phyloP scores from a whole-genome alignment of 768 basidiomycete species.

The Russula earlei region DNA sequence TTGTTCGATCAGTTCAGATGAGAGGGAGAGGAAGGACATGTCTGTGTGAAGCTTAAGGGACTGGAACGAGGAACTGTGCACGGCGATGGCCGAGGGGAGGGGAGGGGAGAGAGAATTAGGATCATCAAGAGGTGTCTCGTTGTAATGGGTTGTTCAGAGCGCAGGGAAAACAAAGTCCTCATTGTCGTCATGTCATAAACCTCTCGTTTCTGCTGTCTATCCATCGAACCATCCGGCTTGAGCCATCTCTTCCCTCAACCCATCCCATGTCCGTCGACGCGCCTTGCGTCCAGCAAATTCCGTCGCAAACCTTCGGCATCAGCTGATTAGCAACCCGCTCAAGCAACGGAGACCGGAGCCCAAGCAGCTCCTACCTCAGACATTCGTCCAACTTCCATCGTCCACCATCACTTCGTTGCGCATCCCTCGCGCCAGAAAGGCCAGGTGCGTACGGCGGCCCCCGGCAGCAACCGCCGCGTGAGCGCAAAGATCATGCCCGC shows the following conservation, averaged over 20 bases:
- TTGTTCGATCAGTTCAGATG: constrained; percentile 4
- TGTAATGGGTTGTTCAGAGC: no score
- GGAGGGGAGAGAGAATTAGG: no score
- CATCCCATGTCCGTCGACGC: constrained; percentile 50
- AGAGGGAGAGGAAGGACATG: constrained; percentile 10
- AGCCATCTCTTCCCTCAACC: constrained; percentile 64
- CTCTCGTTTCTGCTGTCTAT: no score
- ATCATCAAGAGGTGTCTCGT: no score
- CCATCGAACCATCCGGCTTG: constrained; percentile 75
- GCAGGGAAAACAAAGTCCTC: no score
- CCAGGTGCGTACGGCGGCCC: constrained; percentile 67
- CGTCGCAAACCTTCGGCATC: constrained; percentile 57
- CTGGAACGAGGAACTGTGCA: no score
- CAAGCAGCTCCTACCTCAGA: constrained; percentile 44
- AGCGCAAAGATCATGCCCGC: constrained; percentile 82
- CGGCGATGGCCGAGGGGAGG: constrained; percentile 5
- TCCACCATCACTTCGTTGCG: constrained; percentile 28
- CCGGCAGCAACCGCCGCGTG: constrained; percentile 61
- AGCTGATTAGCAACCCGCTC: not conserved
- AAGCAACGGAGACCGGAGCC: not conserved
- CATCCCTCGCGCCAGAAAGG: constrained; percentile 21
- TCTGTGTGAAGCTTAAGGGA: not conserved
- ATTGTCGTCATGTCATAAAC: no score
- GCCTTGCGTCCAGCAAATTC: constrained; percentile 75
- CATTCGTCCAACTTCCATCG: constrained; percentile 80